Evolutionary conservation across 768 basidiomycete genomes (phyloP).

Genomic region (Mycena crocata): DNA sequence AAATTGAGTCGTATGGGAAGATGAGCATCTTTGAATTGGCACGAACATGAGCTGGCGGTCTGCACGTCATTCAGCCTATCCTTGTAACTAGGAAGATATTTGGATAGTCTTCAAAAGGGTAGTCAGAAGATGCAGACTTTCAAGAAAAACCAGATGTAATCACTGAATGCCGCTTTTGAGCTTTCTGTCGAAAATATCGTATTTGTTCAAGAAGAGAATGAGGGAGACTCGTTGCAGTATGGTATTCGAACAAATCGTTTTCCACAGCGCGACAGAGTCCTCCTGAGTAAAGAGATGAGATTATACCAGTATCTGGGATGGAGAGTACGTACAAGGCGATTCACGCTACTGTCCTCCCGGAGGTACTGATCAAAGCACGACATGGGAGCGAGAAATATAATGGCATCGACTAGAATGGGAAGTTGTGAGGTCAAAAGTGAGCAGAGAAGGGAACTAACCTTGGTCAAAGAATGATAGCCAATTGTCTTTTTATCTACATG

Average conservation of each 20-base stretch:
- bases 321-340: constrained; percentile 62
- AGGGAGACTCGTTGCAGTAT: constrained; percentile 63
- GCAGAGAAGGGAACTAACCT: not conserved
- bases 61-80: not conserved
- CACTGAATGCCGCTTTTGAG: constrained; percentile 60
- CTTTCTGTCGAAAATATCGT: constrained; percentile 66
- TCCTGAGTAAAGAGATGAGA: not conserved
- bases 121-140: not conserved
- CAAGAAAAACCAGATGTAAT: not conserved
- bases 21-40: not conserved
- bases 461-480: not conserved
- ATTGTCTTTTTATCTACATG: not conserved
- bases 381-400: constrained; percentile 74
- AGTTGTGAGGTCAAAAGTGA: not conserved
- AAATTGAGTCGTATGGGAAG: constrained; percentile 39
- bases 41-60: not conserved
- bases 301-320: too few relatives aligned
- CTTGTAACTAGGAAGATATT: not conserved
- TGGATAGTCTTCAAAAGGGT: not conserved
- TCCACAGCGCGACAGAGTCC: constrained; percentile 59
- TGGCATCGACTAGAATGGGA: constrained; percentile 52
- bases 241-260: constrained; percentile 65
- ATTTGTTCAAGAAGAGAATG: constrained; percentile 70
- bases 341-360: constrained; percentile 64
- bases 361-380: constrained; percentile 71